A percentile compares a stretch with the other conserved stretches of the same genome.
These are phyloP conservation scores for Acanthamoeba sp. DNA, from an alignment of 208 protist species.

Conservation along the genomic window DNA sequence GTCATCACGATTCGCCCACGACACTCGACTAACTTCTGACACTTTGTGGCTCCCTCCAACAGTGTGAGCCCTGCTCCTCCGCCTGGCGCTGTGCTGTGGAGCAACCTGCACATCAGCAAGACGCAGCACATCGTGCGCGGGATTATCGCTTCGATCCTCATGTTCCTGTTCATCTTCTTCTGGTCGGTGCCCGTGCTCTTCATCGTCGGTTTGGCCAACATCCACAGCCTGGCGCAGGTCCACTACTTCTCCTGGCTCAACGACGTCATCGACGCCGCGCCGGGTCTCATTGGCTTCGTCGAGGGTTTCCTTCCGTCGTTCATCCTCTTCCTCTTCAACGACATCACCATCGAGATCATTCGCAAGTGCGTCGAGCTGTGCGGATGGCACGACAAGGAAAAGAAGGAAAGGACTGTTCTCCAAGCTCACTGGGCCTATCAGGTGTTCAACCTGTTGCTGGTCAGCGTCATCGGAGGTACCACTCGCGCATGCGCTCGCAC, in stretches of 20 bases:
- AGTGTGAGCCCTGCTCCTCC: neutral
- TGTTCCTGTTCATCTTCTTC: slow-evolving; percentile 68
- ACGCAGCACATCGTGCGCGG: neutral
- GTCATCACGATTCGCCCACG: neutral
- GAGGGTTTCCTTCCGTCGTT: slow-evolving; percentile 60
- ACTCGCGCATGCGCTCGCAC: neutral
- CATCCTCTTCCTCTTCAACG: slow-evolving; percentile 53
- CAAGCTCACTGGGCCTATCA: slow-evolving; percentile 18
- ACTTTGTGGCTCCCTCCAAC: neutral
- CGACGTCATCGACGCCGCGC: neutral
- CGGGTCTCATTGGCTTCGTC: slow-evolving; percentile 14
- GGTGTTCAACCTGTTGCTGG: slow-evolving; percentile 44
- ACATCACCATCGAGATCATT: slow-evolving; percentile 39
- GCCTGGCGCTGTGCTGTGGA: neutral
- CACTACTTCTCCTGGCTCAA: slow-evolving; percentile 26
- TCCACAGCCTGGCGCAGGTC: neutral
- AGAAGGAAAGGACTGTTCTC: neutral
- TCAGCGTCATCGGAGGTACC: slow-evolving; percentile 37
- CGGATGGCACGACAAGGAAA: neutral
- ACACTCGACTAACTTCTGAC: too few relatives aligned
- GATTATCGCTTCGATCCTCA: neutral
- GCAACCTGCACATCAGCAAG: slow-evolving; percentile 32
- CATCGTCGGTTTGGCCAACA: slow-evolving; percentile 62
- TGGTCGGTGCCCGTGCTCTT: slow-evolving; percentile 66
- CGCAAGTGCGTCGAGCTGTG: neutral